These are phyloP conservation scores for Bretschneidera sinensis DNA, from an alignment of 345 rosid genomes.

Conservation along the genomic window DNA sequence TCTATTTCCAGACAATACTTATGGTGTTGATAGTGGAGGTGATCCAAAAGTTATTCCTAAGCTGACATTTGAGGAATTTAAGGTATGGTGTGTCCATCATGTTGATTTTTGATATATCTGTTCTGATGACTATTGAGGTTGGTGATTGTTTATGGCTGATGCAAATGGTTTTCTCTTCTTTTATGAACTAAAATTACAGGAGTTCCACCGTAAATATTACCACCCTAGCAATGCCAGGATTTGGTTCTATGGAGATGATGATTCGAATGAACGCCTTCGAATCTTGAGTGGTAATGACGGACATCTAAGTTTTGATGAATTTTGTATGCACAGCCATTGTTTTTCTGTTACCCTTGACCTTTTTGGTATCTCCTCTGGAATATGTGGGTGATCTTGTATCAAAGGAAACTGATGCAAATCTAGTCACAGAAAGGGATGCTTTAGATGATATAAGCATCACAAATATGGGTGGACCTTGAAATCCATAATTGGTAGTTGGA, in stretches of 20 bases:
- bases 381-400: neutral
- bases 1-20: slow-evolving; percentile 83
- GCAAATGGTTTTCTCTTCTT: slow-evolving; percentile 5
- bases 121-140: too few relatives aligned
- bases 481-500: too few relatives aligned
- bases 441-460: too few relatives aligned
- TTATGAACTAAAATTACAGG: slow-evolving; percentile 42
- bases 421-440: neutral
- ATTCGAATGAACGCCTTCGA: slow-evolving; percentile 70
- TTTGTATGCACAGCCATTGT: too few relatives aligned
- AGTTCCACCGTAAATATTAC: slow-evolving; percentile 81
- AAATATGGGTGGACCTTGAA: too few relatives aligned
- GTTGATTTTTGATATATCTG: neutral
- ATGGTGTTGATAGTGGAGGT: slow-evolving; percentile 98
- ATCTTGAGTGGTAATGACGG: slow-evolving; percentile 66
- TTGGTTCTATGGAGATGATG: slow-evolving; percentile 98
- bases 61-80: slow-evolving; percentile 83
- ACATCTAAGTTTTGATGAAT: neutral
- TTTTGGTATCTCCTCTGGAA: slow-evolving; percentile 7
- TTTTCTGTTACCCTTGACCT: too few relatives aligned
- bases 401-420: neutral
- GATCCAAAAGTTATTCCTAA: slow-evolving; percentile 87
- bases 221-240: slow-evolving; percentile 95
- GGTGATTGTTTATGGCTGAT: slow-evolving; percentile 7
- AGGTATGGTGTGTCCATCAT: slow-evolving; percentile 36